These are phyloP conservation scores for Irpex lacteus DNA, from an alignment of 1,284 basidiomycete genomes.

Conservation along the genomic window DNA sequence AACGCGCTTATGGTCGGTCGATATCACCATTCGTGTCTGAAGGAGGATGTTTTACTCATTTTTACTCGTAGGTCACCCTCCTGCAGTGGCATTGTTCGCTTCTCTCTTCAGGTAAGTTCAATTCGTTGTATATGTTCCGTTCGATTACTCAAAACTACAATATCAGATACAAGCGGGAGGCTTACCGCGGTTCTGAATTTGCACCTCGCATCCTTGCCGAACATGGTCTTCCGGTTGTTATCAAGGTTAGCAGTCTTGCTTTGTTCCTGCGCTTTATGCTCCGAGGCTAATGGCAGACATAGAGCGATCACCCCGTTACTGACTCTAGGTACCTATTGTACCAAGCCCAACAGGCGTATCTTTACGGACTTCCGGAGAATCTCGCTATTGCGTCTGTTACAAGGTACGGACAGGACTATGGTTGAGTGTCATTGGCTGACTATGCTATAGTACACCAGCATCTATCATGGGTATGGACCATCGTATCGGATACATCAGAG, in stretches of 20 bases:
- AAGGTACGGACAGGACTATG: not conserved
- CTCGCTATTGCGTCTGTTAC: conserved; percentile 59
- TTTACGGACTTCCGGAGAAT: conserved; percentile 47
- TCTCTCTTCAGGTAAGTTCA: conserved; percentile 36
- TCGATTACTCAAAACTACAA: not conserved
- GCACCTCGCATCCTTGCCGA: conserved; percentile 72
- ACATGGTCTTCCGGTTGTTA: conserved; percentile 61
- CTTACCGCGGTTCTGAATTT: conserved; percentile 77
- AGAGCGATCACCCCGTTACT: conserved; percentile 70
- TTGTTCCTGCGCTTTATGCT: not conserved
- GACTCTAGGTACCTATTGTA: conserved; percentile 65
- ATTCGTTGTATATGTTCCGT: not conserved
- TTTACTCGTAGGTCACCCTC: conserved; percentile 31
- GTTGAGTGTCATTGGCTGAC: not conserved
- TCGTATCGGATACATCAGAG: conserved; percentile 58
- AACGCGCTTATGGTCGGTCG: conserved; percentile 50
- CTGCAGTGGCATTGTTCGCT: conserved; percentile 58
- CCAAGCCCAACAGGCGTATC: conserved; percentile 71
- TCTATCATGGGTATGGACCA: conserved; percentile 62
- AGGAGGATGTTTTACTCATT: not conserved
- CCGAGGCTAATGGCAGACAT: not conserved
- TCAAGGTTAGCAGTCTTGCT: conserved; percentile 49
- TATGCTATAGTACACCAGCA: conserved; percentile 47
- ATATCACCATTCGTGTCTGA: not conserved
- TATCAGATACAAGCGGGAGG: conserved; percentile 71